These are phyloP conservation scores for Rhizopus arrhizus DNA, from an alignment of 371 early-diverging fungal genomes.

Conservation along the genomic window DNA sequence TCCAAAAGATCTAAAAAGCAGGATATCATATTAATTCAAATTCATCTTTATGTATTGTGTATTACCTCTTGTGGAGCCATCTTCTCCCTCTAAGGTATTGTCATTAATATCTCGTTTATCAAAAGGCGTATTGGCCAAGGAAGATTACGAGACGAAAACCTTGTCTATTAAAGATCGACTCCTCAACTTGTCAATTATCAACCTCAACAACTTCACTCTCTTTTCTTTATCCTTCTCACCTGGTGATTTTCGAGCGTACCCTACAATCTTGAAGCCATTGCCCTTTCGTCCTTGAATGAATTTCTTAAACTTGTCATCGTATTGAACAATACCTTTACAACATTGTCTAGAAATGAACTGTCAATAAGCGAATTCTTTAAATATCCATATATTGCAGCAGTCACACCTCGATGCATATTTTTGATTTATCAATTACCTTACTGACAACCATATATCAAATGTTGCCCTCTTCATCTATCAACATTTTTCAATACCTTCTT, in stretches of 20 bases:
- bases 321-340: too few relatives aligned
- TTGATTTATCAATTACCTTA: too few relatives aligned
- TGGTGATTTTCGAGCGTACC: constrained; percentile 4
- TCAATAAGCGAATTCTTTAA: too few relatives aligned
- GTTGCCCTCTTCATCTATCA: too few relatives aligned
- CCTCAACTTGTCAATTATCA: constrained; percentile 8
- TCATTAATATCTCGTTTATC: constrained; percentile 16
- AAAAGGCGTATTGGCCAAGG: constrained; percentile 12
- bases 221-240: constrained; percentile 4
- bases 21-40: constrained; percentile 17
- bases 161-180: constrained; percentile 11
- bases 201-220: not conserved
- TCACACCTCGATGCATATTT: too few relatives aligned
- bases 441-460: too few relatives aligned
- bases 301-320: too few relatives aligned
- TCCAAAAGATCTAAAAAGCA: constrained; percentile 23
- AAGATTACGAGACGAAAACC: constrained; percentile 12
- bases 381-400: too few relatives aligned
- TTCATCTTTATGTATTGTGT: constrained; percentile 20
- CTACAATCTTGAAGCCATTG: not conserved
- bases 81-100: constrained; percentile 4
- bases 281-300: too few relatives aligned
- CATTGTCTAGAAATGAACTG: too few relatives aligned
- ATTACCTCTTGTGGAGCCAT: constrained; percentile 14
- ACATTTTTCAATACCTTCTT: too few relatives aligned